Conservation (phyloP, 2,329 filamentous ascomycete genomes). For the Penicillium sp. region DNA sequence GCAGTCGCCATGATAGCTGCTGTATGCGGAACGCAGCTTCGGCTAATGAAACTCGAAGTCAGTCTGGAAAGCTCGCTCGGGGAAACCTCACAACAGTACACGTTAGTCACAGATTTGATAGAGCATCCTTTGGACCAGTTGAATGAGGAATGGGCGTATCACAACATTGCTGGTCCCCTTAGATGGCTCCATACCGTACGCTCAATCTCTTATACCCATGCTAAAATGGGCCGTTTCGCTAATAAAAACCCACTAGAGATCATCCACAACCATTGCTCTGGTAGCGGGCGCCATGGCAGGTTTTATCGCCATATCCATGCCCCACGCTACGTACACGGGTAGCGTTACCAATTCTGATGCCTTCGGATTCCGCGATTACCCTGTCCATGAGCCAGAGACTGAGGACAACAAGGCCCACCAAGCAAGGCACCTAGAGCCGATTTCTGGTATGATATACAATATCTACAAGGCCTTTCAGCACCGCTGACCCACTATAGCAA, state of each 20-base stretch:
- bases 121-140: constrained; percentile 10
- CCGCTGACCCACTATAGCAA: constrained; percentile 21
- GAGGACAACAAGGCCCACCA: constrained; percentile 8
- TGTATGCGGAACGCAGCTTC: constrained; percentile 24
- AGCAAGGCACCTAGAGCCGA: constrained; percentile 25
- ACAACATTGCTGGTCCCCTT: constrained; percentile 26
- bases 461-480: no score
- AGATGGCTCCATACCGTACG: constrained; percentile 28
- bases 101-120: constrained; percentile 7
- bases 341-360: constrained; percentile 1
- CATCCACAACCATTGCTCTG: constrained; percentile 18
- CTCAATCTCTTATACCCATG: neutral
- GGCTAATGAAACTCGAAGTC: constrained; percentile 20
- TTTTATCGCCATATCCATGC: constrained; percentile 19
- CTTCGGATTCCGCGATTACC: constrained; percentile 13
- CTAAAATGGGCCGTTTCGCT: neutral
- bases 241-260: constrained; percentile 15
- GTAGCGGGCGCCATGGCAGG: constrained; percentile 21
- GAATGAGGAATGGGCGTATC: constrained; percentile 6
- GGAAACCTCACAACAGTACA: constrained; percentile 2
- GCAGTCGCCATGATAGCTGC: constrained; percentile 24
- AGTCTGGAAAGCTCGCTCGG: constrained; percentile 4
- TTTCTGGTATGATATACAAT: constrained; percentile 24
- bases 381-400: constrained; percentile 15
- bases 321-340: constrained; percentile 13